Base-by-base conservation (phyloP, 495 filamentous ascomycete genomes). In the Penicilliopsis zonata region DNA sequence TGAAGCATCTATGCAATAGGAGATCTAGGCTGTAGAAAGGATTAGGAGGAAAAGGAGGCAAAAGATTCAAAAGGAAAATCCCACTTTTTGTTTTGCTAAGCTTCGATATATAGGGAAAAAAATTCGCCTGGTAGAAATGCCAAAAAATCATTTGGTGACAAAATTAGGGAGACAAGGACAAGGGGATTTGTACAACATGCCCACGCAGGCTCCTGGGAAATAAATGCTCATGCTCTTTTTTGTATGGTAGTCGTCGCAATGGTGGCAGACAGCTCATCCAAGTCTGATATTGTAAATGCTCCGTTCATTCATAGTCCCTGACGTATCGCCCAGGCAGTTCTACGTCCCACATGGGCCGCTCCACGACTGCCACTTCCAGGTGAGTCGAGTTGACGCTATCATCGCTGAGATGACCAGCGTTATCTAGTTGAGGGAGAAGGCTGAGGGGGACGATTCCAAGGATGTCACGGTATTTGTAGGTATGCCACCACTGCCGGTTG, bases 381-480 rank as follows among this genome's bases (percentile, higher is more conserved):
- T 59, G 51, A 31, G 51, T 46, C 3, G 41, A 31, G 7, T 33
- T 17, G 29, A 33, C 32, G 21, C 21, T 41, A 12, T 53, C 51
- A 15, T 59, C 47, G 5, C 46, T 34, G 4, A 47, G 31, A 13
- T 44, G 42, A 16, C 46, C 35, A 9, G 50, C 41, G 18, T 49
- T 17, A 5, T 30, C 28, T 17, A 4, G 5, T 4, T 18, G 13
- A 10, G 26, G 7, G 9, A 41, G 21, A 10, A 33, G 36, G 38
- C 61, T 52, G 15, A 98, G 56, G 12, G 80, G 76, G 9, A 88
- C 79, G 18, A 96, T 80, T 3, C 87, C 90, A 42, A 99, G 56
- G 37, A 99, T 85, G 6, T 86, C 81, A 35, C 86, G 67, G 50
- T 94, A 99, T 49, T 90, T 87, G 56, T 80, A 84, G 6, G 86